Conservation (phyloP, 192 early-diverging fungal genomes). For the Dissophora ornata region DNA sequence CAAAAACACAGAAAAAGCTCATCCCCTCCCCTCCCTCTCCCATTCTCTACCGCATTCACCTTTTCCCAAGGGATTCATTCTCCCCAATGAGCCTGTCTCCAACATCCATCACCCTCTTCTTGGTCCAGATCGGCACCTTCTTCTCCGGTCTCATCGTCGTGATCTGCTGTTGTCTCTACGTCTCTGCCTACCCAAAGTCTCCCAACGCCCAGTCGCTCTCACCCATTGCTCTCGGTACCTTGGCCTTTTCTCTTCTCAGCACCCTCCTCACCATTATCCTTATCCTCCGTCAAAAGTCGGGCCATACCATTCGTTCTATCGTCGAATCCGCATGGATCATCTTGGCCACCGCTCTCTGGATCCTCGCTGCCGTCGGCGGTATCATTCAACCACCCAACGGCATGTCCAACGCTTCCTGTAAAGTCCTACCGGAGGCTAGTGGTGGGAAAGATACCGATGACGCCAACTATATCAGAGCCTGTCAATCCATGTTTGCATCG, state of each 20-base stretch:
- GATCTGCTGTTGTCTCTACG: constrained; percentile 28
- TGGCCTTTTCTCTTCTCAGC: constrained; percentile 26
- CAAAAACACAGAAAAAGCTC: not conserved
- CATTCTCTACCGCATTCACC: not conserved
- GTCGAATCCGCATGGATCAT: constrained; percentile 25
- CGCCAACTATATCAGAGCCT: constrained; percentile 26
- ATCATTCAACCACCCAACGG: constrained; percentile 32
- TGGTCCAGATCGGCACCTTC: constrained; percentile 32
- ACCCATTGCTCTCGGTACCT: constrained; percentile 12
- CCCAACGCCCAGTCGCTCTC: constrained; percentile 20
- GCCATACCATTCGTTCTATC: constrained; percentile 22
- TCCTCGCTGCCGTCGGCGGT: constrained; percentile 24
- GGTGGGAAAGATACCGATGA: constrained; percentile 20
- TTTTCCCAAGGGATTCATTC: constrained; percentile 2
- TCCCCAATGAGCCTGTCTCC: constrained; percentile 25
- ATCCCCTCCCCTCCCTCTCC: not conserved
- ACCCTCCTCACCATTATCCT: constrained; percentile 16
- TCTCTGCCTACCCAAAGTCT: constrained; percentile 35
- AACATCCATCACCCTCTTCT: constrained; percentile 38
- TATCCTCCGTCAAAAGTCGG: constrained; percentile 33
- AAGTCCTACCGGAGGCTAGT: constrained; percentile 27
- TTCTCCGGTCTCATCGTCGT: constrained; percentile 35
- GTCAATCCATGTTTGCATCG: constrained; percentile 41
- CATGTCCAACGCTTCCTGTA: constrained; percentile 29
- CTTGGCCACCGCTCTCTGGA: constrained; percentile 25